Percentiles rank a stretch among this genome's conserved stretches.
Conservation (phyloP, 306 rosid species). For the Prunus campanulata region DNA sequence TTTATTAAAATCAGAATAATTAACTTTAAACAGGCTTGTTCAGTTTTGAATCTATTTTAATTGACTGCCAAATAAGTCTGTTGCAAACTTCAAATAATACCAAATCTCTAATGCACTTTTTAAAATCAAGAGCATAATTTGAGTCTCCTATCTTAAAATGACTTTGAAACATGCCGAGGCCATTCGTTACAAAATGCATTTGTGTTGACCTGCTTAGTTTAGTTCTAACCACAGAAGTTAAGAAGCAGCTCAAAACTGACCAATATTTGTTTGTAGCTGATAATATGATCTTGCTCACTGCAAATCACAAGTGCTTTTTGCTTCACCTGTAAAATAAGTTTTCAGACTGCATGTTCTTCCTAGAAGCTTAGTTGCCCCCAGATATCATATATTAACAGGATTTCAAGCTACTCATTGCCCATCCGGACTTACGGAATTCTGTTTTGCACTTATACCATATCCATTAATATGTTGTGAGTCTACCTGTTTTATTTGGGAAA, state of each 20-base stretch:
- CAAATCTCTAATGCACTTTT: not conserved
- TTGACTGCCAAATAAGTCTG: not conserved
- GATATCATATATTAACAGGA: not conserved
- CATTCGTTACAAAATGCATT: too few species aligned
- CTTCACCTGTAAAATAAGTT: constrained; percentile 34
- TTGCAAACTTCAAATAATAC: not conserved
- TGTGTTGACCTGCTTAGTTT: not conserved
- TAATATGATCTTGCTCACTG: constrained; percentile 43
- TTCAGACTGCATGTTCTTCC: not conserved
- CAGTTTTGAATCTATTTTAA: not conserved
- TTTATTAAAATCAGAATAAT: too few species aligned
- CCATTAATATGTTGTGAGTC: not conserved
- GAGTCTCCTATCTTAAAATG: not conserved
- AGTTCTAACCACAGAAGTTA: not conserved
- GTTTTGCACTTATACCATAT: not conserved
- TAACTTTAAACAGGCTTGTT: not conserved
- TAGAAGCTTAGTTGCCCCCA: not conserved
- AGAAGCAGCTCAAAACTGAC: constrained; percentile 33
- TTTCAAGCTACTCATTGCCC: not conserved
- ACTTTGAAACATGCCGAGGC: not conserved
- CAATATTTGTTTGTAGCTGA: constrained; percentile 47
- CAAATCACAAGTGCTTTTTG: constrained; percentile 48
- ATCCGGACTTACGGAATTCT: not conserved
- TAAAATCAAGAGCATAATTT: not conserved
- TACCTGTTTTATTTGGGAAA: constrained; percentile 46